Conservation (phyloP, 169 alveolate genomes). For the Amoebophrya sp. region DNA sequence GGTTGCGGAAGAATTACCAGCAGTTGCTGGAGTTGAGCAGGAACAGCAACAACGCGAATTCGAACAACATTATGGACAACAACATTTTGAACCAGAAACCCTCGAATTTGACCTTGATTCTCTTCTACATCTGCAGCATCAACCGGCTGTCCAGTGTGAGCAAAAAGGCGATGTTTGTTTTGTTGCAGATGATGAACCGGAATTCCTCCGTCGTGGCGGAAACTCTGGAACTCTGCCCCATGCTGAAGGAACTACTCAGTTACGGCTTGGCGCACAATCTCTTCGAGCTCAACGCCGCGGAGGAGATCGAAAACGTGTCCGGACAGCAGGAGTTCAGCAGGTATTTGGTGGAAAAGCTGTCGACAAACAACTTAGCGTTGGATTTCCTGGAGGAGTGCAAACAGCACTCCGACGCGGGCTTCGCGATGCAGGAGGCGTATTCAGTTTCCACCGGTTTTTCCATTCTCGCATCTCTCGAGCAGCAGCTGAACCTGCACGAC, state of each 20-base stretch:
- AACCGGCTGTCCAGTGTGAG: background rate
- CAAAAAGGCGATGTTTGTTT: background rate
- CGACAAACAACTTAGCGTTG: background rate
- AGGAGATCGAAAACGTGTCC: too few relatives aligned
- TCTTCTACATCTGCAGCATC: background rate
- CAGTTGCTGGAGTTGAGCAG: background rate
- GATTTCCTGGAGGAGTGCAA: background rate
- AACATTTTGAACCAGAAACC: background rate
- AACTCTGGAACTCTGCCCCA: background rate
- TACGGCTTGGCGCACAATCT: background rate
- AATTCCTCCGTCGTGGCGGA: background rate
- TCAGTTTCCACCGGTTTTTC: background rate
- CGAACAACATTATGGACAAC: background rate
- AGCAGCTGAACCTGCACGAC: background rate
- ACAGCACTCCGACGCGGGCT: background rate
- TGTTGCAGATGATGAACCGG: background rate
- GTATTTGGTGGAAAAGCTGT: background rate
- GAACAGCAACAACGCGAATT: background rate
- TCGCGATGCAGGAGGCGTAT: background rate
- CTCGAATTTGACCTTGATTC: background rate
- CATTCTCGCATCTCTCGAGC: background rate
- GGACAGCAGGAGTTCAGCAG: background rate
- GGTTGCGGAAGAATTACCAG: background rate
- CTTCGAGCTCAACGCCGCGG: background rate
- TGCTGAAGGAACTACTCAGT: background rate